These are phyloP conservation scores for Chaetomiaceae sp. DNA, from an alignment of 2,329 filamentous ascomycete genomes.

Conservation along the genomic window DNA sequence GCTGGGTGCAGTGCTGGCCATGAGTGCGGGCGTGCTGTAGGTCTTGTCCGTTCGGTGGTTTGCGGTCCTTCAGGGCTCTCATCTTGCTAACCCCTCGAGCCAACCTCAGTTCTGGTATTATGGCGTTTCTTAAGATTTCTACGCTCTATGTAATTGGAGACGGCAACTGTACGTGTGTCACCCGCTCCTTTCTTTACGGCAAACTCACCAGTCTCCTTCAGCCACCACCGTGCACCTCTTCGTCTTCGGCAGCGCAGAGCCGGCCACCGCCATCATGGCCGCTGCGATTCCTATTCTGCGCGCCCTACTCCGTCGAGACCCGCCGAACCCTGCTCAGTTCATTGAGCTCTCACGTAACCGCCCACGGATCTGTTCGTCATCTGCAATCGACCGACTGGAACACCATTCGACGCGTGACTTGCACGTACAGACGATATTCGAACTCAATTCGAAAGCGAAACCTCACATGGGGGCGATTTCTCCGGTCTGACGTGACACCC, in stretches of 20 bases:
- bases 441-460: no score
- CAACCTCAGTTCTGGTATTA: slow-evolving; percentile 10
- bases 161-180: not conserved
- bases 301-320: slow-evolving; percentile 1
- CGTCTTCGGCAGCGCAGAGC: slow-evolving; percentile 9
- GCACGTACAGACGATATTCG: no score
- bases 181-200: not conserved
- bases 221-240: slow-evolving; percentile 5
- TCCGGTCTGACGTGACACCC: no score
- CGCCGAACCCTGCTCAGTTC: not conserved
- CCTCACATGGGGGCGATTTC: no score
- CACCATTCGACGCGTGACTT: no score
- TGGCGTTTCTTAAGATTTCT: slow-evolving; percentile 16
- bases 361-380: not conserved
- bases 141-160: slow-evolving; percentile 4
- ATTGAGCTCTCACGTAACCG: not conserved
- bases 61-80: no score
- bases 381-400: no score
- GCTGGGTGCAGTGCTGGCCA: no score
- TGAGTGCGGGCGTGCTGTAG: no score
- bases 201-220: not conserved
- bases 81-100: no score
- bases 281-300: slow-evolving; percentile 9
- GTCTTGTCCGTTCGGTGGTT: no score
- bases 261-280: slow-evolving; percentile 9